Evolutionary conservation across 1,139 yeast genomes (phyloP).

Genomic region (Lodderomyces elongisporus): DNA sequence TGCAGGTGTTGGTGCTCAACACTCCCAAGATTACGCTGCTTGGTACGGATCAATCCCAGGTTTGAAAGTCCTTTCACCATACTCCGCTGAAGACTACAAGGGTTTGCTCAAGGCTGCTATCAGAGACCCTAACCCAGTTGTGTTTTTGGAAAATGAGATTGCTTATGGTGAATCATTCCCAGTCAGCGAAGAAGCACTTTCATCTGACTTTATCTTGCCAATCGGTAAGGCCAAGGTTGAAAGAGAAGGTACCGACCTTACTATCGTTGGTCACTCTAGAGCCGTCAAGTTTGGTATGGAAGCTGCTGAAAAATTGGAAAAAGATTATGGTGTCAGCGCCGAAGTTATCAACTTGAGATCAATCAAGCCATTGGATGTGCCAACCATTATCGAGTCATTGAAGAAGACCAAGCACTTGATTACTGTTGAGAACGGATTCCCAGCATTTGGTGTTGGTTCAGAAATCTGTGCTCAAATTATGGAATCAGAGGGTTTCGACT

Average conservation of each 20-base stretch:
- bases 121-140: constrained; percentile 97
- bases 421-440: constrained; percentile 97
- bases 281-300: constrained; percentile 79
- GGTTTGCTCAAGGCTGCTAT: constrained; percentile 95
- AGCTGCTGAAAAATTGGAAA: constrained; percentile 84
- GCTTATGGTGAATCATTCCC: constrained; percentile 90
- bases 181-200: constrained; percentile 81
- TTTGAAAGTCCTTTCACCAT: constrained; percentile 92
- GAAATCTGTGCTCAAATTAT: constrained; percentile 96
- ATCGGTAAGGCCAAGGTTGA: constrained; percentile 95
- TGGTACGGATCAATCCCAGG: constrained; percentile 99
- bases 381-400: constrained; percentile 78
- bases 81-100: constrained; percentile 92
- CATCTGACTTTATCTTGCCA: constrained; percentile 86
- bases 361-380: constrained; percentile 92
- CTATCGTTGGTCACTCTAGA: constrained; percentile 88
- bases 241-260: constrained; percentile 84
- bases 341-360: constrained; percentile 96
- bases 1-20: constrained; percentile 99
- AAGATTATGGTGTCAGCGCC: constrained; percentile 81
- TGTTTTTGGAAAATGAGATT: constrained; percentile 93
- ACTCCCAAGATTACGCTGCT: constrained; percentile 94
- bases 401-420: constrained; percentile 96
- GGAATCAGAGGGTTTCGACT: constrained; percentile 98
- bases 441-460: constrained; percentile 97